Evolutionary conservation across 257 asterid genomes (phyloP), one percentile per base, ranked within the genome.

Genomic region (Linaria vulgaris): DNA sequence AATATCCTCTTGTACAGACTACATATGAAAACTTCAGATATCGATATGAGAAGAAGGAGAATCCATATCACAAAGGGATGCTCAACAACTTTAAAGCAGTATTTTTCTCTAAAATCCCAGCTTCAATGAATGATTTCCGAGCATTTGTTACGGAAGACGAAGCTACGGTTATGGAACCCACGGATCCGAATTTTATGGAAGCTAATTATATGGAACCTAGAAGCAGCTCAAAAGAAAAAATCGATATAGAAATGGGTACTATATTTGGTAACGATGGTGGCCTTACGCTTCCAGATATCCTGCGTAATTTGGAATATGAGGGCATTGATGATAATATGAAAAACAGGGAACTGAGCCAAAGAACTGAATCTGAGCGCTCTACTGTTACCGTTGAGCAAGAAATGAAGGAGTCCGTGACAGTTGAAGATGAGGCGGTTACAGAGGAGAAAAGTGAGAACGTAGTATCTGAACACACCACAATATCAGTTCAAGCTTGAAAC

Each of bases 1-100:
- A 13, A 23, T 15, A n/a, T 60, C 37, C 1, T 56, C 37, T 30
- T 63, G 41, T 78, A 80, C 95, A 94, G 99, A 87, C 97, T 38
- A 90, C 99, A 1, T 90, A 90, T 5, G 99, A 94, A 80, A 94
- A 90, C 79, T 90, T 94, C 78, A 82, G 99, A 72, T 82, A 79
- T 57, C 82, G 82, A 57, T 90, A 87, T 53, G 96, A 81, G 56
- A 76, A 72, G 63, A 85, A 77, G 83, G 95, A 79, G 81, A 94
- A 94, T 75, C 99, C 99, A 41, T 87, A 94, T 59, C 81, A 90
- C 90, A 83, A 55, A 69, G 97, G 99, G 69, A 63, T 76, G 56
- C 49, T 82, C 37, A 70, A 79, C 27, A 94, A 94, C 66, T 63
- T 94, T 60, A 78, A 56, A 71, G 97, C 90, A 69, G 84, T 85